A percentile compares a stretch with the other conserved stretches of the same genome.
phyloP scores from a whole-genome alignment of 176 grass and related monocot species.

The Rhynchospora breviuscula region DNA sequence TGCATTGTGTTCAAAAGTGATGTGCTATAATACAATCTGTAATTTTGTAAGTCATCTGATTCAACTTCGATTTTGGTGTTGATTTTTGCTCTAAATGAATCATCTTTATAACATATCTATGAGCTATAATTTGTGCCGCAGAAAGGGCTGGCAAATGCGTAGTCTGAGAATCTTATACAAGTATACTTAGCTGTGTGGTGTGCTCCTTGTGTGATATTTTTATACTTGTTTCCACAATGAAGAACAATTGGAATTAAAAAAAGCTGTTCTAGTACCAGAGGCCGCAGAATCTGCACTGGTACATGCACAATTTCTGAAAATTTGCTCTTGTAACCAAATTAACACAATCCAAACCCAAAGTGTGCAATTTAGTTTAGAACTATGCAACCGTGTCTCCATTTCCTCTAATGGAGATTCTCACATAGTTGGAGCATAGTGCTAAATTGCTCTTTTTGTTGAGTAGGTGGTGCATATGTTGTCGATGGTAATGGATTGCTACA shows the following conservation, averaged over 20 bases:
- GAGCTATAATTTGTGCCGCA: neutral
- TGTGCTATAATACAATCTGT: neutral
- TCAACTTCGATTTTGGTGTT: neutral
- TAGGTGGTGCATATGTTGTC: too few species aligned
- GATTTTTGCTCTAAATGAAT: neutral
- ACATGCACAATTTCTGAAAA: neutral
- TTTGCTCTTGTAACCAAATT: neutral
- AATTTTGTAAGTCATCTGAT: neutral
- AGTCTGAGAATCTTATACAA: neutral
- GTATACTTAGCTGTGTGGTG: neutral
- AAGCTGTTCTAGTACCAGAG: neutral
- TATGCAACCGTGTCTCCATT: neutral
- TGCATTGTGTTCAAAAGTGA: too few species aligned
- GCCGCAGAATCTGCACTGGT: neutral
- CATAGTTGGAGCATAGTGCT: too few species aligned
- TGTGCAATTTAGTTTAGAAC: neutral
- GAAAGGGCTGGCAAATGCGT: neutral
- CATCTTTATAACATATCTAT: neutral
- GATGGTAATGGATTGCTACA: too few species aligned
- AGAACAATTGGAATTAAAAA: neutral
- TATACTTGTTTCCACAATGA: neutral
- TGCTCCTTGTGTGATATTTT: neutral
- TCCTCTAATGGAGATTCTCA: neutral
- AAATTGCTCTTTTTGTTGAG: too few species aligned
- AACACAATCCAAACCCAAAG: neutral